Evolutionary conservation across 306 rosid species (phyloP).

Genomic region (Trifolium dubium): DNA sequence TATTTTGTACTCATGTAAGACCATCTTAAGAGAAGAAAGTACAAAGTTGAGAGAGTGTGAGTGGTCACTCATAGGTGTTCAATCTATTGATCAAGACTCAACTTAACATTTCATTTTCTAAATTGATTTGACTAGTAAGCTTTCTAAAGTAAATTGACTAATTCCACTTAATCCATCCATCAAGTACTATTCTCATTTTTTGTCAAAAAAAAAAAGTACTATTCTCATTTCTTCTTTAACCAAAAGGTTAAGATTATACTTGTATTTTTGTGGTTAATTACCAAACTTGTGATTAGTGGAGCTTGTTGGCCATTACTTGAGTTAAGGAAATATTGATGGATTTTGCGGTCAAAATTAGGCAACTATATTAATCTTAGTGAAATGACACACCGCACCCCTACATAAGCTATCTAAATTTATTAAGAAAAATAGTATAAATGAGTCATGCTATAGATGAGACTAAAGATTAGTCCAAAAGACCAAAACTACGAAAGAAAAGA

Average conservation of each 20-base stretch:
- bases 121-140: background rate
- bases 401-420: too few species aligned
- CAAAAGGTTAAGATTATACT: background rate
- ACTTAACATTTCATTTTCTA: slow-evolving; percentile 12
- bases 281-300: slow-evolving; percentile 37
- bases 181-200: background rate
- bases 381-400: background rate
- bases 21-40: background rate
- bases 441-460: too few species aligned
- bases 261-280: slow-evolving; percentile 19
- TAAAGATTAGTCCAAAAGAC: too few species aligned
- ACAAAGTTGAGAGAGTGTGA: slow-evolving; percentile 3
- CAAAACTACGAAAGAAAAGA: too few species aligned
- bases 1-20: too few species aligned
- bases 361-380: background rate
- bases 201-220: too few species aligned
- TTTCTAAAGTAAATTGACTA: slow-evolving; percentile 39
- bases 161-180: slow-evolving; percentile 35
- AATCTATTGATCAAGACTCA: slow-evolving; percentile 40
- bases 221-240: background rate
- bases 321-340: background rate
- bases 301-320: slow-evolving; percentile 34
- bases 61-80: slow-evolving; percentile 38
- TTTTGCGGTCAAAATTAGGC: slow-evolving; percentile 15
- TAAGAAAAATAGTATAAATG: too few species aligned